Conservation (phyloP, 208 protist species). For the Balamuthia mandrillaris region DNA sequence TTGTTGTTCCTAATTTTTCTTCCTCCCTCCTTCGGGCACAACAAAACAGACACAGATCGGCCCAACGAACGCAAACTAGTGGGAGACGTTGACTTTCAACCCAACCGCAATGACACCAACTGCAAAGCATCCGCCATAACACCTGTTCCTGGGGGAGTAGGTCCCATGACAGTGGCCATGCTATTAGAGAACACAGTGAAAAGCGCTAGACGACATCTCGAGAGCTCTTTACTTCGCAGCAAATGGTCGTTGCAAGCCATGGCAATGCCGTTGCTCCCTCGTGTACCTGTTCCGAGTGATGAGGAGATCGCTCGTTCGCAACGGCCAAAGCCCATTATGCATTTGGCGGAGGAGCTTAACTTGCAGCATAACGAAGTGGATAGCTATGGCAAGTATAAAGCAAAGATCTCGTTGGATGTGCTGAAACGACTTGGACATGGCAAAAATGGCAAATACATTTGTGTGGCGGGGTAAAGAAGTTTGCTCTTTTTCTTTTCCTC, state of each 20-base stretch:
- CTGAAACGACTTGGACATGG: conserved; percentile 78
- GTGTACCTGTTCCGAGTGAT: conserved; percentile 86
- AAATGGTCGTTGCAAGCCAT: too few relatives aligned
- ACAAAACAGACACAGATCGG: too few relatives aligned
- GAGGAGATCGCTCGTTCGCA: conserved; percentile 88
- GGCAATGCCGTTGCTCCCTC: too few relatives aligned
- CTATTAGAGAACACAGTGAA: conserved; percentile 63
- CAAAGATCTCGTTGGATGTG: conserved; percentile 82
- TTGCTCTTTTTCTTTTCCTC: too few relatives aligned
- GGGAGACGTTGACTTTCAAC: conserved; percentile 92
- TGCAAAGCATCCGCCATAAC: conserved; percentile 85
- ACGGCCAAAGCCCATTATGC: conserved; percentile 70
- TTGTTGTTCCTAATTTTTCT: too few relatives aligned
- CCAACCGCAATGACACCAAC: conserved; percentile 67
- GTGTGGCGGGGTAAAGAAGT: too few relatives aligned
- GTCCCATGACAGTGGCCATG: conserved; percentile 92
- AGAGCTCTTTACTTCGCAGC: too few relatives aligned
- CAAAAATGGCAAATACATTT: conserved; percentile 88
- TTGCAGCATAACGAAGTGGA: conserved; percentile 86
- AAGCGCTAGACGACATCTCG: too few relatives aligned
- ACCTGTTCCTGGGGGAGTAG: conserved; percentile 95
- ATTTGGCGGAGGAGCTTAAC: conserved; percentile 65
- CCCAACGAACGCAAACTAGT: conserved; percentile 74
- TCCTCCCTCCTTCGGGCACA: too few relatives aligned
- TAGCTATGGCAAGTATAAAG: conserved; percentile 82